These are phyloP conservation scores for Stagonosporopsis chrysanthemi DNA, from an alignment of 2,329 filamentous ascomycete species.

Conservation along the genomic window DNA sequence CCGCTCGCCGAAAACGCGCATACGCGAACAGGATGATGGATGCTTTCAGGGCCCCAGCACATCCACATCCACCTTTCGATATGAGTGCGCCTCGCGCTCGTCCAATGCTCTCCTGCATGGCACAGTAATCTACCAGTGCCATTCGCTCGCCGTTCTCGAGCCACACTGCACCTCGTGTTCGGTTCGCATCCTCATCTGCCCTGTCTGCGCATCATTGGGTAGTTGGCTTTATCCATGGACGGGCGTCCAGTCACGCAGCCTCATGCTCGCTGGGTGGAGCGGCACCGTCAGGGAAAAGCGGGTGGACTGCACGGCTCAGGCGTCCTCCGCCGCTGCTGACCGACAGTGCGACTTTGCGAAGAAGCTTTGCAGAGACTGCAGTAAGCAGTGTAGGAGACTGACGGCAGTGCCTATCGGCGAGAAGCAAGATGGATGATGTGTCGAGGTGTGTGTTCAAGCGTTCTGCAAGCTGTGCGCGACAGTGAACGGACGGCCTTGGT, in stretches of 20 bases:
- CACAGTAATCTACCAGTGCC: background rate
- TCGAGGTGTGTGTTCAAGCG: background rate
- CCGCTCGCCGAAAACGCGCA: background rate
- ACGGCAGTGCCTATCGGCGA: background rate
- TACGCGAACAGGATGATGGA: background rate
- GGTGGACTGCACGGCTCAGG: constrained; percentile 1
- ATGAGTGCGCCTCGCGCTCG: background rate
- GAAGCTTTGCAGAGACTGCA: background rate
- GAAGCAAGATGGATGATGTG: background rate
- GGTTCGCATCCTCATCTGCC: background rate
- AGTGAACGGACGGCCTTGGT: background rate
- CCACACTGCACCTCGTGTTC: constrained; percentile 4
- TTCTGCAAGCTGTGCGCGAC: constrained; percentile 6
- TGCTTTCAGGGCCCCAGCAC: constrained; percentile 3
- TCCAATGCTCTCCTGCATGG: constrained; percentile 2
- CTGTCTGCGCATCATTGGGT: background rate
- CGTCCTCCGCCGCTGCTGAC: constrained; percentile 12
- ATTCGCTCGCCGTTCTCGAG: background rate
- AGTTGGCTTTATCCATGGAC: constrained; percentile 2
- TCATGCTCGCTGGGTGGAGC: constrained; percentile 1
- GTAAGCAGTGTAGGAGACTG: background rate
- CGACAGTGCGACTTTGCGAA: background rate
- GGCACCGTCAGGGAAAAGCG: constrained; percentile 15
- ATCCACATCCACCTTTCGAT: background rate
- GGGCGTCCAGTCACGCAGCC: constrained; percentile 7